Evolutionary conservation across 306 rosid species (phyloP).

Genomic region (Vigna reflexopilosa): DNA sequence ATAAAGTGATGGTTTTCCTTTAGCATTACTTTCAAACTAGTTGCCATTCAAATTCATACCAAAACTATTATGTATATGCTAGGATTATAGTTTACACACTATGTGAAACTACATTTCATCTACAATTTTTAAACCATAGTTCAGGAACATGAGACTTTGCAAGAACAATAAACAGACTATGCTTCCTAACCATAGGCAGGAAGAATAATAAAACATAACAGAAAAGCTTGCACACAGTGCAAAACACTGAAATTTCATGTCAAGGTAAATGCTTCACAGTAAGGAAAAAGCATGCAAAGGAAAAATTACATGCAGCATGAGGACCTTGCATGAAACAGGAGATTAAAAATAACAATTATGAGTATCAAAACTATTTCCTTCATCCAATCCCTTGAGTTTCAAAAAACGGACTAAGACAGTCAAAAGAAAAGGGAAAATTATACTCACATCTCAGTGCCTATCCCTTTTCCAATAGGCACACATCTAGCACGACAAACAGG

Average conservation of each 20-base stretch:
- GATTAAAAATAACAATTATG: background rate
- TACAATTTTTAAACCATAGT: background rate
- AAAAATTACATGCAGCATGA: conserved; percentile 22
- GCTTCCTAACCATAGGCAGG: background rate
- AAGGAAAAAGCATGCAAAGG: background rate
- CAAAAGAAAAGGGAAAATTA: conserved; percentile 34
- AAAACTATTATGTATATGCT: background rate
- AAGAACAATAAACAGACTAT: background rate
- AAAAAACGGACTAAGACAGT: background rate
- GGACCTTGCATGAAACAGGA: conserved; percentile 3
- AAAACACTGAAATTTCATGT: background rate
- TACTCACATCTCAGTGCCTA: conserved; percentile 81
- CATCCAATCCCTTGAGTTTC: background rate
- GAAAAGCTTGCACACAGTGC: conserved; percentile 16
- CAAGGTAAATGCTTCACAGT: background rate
- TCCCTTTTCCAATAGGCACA: conserved; percentile 77
- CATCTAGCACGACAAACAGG: conserved; percentile 85
- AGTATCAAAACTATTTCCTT: conserved; percentile 10
- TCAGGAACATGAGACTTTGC: background rate
- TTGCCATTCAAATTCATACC: conserved; percentile 4
- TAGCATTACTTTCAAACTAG: background rate
- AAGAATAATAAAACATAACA: background rate
- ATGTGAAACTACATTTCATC: background rate
- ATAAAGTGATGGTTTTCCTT: background rate
- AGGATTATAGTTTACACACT: background rate